Evolutionary conservation across 2,329 filamentous ascomycete species (phyloP), one percentile per base, ranked within the genome.

Genomic region (Fusarium sp.): DNA sequence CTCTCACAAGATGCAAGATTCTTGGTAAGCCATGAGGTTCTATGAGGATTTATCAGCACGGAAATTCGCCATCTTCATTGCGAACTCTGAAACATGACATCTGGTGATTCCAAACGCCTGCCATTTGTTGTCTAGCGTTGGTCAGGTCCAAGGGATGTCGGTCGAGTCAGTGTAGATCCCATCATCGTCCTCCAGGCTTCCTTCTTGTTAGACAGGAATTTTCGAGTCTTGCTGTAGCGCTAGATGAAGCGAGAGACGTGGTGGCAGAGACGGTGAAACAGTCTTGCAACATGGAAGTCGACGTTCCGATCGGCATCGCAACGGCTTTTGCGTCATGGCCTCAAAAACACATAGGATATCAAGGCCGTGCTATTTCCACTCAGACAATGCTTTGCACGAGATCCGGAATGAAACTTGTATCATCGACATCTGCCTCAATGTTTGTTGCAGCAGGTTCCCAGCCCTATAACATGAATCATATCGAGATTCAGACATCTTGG

Each of bases 231-330:
- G 32, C 36, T 31, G 36, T 37, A 33, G 61, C 61, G 48, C 51
- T 47, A 52, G 21, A 51, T 50, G 61, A 58, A 53, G 53, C 61
- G 35, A 48, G 29, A 44, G 33, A 17, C 15, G 23, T 35, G 19
- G 49, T 51, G 61, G 46, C 41, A 52, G 64, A 53, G 29, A 61
- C 51, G 49, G 66, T 69, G 66, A 69, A 69, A 69, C 66, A 21
- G 44, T 58, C 54, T 55, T 69, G 66, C 64, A 55, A 69, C 66
- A 54, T 48, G 58, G 55, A 57, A 35, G 29, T 37, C 44, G 39
- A 46, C 35, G 42, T 51, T 58, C 52, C 57, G 66, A 37, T 54
- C 36, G 17, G 23, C 41, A 43, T 33, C 52, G 57, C 41, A 49
- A 60, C 63, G 60, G 53, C 33, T 57, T 15, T 11, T 64, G 66